Conservation (phyloP, 2,329 filamentous ascomycete species). For the Ophiobolus disseminans region DNA sequence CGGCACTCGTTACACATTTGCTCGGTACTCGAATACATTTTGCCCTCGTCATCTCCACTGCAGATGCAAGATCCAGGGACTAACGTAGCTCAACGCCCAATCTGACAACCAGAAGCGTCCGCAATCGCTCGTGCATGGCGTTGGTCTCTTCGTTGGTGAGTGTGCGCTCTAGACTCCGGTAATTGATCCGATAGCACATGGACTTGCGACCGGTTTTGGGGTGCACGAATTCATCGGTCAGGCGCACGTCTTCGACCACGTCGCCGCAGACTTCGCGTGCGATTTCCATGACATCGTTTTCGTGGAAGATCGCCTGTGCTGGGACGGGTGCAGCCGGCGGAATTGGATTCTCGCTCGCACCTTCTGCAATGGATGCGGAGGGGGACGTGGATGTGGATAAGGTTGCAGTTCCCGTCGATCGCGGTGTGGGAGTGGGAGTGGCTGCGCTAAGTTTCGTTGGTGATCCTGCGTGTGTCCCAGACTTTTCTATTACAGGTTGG, state of each 20-base stretch:
- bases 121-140: constrained; percentile 73
- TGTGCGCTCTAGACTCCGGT: constrained; percentile 89
- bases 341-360: background rate
- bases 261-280: constrained; percentile 84
- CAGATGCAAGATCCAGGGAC: background rate
- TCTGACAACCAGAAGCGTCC: constrained; percentile 68
- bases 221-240: constrained; percentile 87
- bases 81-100: constrained; percentile 82
- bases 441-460: constrained; percentile 1
- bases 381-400: constrained; percentile 27
- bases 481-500: constrained; percentile 1
- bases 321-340: constrained; percentile 51
- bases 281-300: constrained; percentile 97
- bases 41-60: background rate
- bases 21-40: background rate
- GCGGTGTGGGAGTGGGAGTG: background rate
- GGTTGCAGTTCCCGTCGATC: constrained; percentile 13
- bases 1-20: background rate
- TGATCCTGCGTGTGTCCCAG: constrained; percentile 5
- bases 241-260: constrained; percentile 82
- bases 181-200: constrained; percentile 91
- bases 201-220: constrained; percentile 84
- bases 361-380: constrained; percentile 4
- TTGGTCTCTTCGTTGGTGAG: constrained; percentile 85
- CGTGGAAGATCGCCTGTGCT: constrained; percentile 67